Base-by-base conservation (phyloP, 352 stramenopile species). In the Phytophthora lateralis region DNA sequence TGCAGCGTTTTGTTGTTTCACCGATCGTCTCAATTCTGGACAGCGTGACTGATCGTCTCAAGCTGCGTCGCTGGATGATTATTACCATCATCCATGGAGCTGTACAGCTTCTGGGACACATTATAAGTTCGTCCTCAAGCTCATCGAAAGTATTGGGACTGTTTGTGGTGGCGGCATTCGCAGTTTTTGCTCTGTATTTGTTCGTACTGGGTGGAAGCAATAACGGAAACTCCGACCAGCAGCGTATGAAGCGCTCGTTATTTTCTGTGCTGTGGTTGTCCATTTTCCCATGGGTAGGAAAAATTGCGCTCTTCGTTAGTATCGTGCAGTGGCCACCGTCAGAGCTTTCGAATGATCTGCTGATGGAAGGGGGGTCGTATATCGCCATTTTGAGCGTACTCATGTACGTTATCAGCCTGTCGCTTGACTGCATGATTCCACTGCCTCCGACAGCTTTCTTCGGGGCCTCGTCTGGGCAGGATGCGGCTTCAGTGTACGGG, bases 391-490 rank as follows among this genome's bases (percentile, higher is more conserved):
- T 91, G 29, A 71, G 56, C 11, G 24, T 86, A 10, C 70, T 74
- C 15, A 67, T 66, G 12, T 89, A 88, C 50, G 50, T 78, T 30
- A 66, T 79, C 46, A 73, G 66, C 24, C 41, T 86, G 21, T 80
- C 73, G 21, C 69, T 89, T 29, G 71, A 77, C 12, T 61, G 72
- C 17, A 94, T 92, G 85, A 53, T 82, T 29, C 85, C 85, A 8
- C 61, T 90, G 27, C 85, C 85, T 4, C 85, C 85, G 17, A 85
- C 73, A 0, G 85, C 85, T n/a, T 90, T 91, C 63, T 93, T 93
- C 44, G 80, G 78, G 11, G 71, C 69, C 8, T 76, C 67, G 2
- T 78, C 72, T 6, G 82, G 74, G 12, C 72, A 84, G 37, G 80
- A 89, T 56, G 63, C 60, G 6, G 75, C 68, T 2, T 79, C 70